Base-by-base conservation (phyloP, 768 basidiomycete genomes). In the Kondoa malvinella region DNA sequence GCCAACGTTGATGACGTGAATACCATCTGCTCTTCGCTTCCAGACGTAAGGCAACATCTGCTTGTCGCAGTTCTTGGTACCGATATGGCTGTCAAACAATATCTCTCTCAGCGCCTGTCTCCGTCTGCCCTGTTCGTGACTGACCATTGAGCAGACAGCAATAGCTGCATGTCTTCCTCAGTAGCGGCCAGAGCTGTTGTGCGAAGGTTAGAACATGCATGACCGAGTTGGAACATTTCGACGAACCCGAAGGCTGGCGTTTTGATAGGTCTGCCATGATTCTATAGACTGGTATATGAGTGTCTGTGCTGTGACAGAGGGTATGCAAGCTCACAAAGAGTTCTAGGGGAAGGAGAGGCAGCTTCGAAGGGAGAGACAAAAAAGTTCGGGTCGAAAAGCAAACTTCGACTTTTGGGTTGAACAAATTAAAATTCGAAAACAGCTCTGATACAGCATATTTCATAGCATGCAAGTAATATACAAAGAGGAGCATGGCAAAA, bases 61-160 rank as follows among this genome's bases (percentile, higher is more conserved):
- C 85, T 92, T 95, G 78, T 97, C 94, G 82, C 92, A 94, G 81
- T 96, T 95, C 87, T 97, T 97, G 73, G 87, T 90, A 77, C 92
- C 66, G 29, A 69, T 26, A 57, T 64, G 61, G 61, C 27, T 29
- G 40, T 50, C 21, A 50, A 8, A 50, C 40, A 50, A 50, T 63
- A 26, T 25, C 58, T 29, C 15, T 8, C 15, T 14, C 12, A 31
- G 14, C 25, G 4, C 4, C 58, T 60, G 58, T 26, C n/a, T 60
- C 27, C 8, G 14, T 25, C 58, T 31, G 8, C 14, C 12, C 30
- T 31, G 27, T 25, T 25, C 4, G 4, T 25, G 58, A 60, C 58
- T 31, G 25, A 60, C n/a, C 58, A 26, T 31, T 26, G 25, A 31
- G 58, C 58, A 60, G 58, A 60, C 14, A 63, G 30, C n/a, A 63